Percentiles rank a stretch among this genome's conserved stretches.
These are phyloP conservation scores for Pulveroboletus ravenelii DNA, from an alignment of 768 basidiomycete genomes.

Conservation along the genomic window DNA sequence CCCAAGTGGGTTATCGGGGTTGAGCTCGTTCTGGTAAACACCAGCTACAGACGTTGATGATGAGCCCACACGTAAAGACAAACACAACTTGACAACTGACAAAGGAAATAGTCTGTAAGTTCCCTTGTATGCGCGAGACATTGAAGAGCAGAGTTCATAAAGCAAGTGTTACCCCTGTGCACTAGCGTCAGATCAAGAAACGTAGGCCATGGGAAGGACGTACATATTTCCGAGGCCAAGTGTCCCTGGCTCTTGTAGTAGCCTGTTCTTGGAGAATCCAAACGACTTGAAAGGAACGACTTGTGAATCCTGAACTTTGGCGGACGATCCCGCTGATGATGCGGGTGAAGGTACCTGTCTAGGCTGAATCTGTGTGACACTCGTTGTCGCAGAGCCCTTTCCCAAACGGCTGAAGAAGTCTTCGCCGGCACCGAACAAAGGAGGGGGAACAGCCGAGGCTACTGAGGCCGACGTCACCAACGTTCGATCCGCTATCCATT, in stretches of 20 bases:
- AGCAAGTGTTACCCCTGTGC: constrained; percentile 89
- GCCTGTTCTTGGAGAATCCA: constrained; percentile 35
- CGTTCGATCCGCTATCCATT: constrained; percentile 51
- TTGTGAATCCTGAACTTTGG: constrained; percentile 25
- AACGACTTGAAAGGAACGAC: constrained; percentile 30
- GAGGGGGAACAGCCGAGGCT: constrained; percentile 33
- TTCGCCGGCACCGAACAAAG: constrained; percentile 47
- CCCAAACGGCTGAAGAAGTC: constrained; percentile 54
- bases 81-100: constrained; percentile 42
- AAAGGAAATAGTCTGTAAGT: constrained; percentile 88
- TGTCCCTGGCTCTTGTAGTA: constrained; percentile 60
- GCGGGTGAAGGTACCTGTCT: constrained; percentile 20
- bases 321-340: constrained; percentile 18
- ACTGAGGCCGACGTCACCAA: constrained; percentile 2
- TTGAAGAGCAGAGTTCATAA: constrained; percentile 98
- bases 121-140: constrained; percentile 92
- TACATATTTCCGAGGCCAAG: constrained; percentile 88
- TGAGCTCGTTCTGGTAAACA: constrained; percentile 81
- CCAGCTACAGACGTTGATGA: constrained; percentile 45
- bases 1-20: constrained; percentile 94
- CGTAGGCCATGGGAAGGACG: constrained; percentile 24
- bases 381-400: constrained; percentile 19
- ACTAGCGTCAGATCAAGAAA: constrained; percentile 13
- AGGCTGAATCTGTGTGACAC: constrained; percentile 22
- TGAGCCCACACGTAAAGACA: background rate